Evolutionary conservation across 2,329 filamentous ascomycete genomes (phyloP), one percentile per base, ranked within the genome.

Genomic region (Penicillium sp.): DNA sequence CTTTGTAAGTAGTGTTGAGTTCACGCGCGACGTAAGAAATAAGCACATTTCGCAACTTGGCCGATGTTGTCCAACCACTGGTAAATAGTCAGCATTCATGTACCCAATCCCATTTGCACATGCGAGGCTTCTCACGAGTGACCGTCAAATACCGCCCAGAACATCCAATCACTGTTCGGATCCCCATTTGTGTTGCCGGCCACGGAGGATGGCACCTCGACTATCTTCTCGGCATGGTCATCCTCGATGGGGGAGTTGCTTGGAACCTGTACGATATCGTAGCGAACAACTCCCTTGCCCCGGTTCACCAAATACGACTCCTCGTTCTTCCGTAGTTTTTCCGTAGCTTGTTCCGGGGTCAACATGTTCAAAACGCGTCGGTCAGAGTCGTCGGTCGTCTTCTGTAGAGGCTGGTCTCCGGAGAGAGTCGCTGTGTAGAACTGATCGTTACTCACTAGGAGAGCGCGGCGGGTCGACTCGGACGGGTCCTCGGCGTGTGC

Each of bases 221-320:
- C 90, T 65, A 97, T 96, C 81, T 96, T 95, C 76, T 99, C 94
- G 46, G 92, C 89, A 68, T 99, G 94, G 68, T 99, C 95, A 67
- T 99, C 94, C 75, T 99, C 94, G 53, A 99, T 99, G 0, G 94
- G 94, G 63, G 95, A 90, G 71, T 99, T 99, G 77, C 90, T 96
- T 9, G 92, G 89, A 54, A 97, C 82, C 72, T 99, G 94, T 22
- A 94, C 91, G 8, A 96, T 79, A 72, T 99, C 94, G 68, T 99
- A 99, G 60, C 94, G 85, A 57, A 96, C 86, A 35, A 99, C 92
- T 33, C 94, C 94, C 69, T 90, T 83, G 13, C 94, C 95, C 46
- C 94, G 81, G 53, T 90, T 90, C 36, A 99, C 90, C 9, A 91
- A 78, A 73, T 92, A 97, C 27, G 92, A 96, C 75, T 95, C 86